phyloP scores from a whole-genome alignment of 2,329 filamentous ascomycete genomes.

The Calonectria naviculata region DNA sequence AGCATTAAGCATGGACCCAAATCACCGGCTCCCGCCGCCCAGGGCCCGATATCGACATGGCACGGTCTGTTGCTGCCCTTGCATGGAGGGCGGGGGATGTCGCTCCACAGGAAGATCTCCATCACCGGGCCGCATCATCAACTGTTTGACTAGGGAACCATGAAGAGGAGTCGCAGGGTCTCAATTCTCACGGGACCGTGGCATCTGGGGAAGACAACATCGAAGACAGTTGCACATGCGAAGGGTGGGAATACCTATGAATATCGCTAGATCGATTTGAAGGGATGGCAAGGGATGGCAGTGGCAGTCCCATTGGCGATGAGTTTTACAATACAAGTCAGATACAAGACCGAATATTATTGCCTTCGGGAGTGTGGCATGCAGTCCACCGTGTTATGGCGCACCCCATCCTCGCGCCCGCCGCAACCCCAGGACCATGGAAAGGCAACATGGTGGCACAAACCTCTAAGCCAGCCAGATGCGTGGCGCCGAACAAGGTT shows the following conservation, averaged over 20 bases:
- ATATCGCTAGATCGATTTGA: not conserved
- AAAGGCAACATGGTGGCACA: conserved; percentile 17
- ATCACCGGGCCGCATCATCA: conserved; percentile 7
- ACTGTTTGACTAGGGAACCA: conserved; percentile 15
- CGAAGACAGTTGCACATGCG: not conserved
- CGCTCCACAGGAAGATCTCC: conserved; percentile 7
- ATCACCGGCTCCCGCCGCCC: conserved; percentile 6
- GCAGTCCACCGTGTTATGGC: conserved; percentile 1
- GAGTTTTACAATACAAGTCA: not conserved
- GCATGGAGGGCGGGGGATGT: conserved; percentile 2
- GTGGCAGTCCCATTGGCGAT: not conserved
- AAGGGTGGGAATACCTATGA: not conserved
- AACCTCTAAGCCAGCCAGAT: conserved; percentile 11
- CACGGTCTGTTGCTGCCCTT: conserved; percentile 16
- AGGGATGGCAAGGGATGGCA: not conserved
- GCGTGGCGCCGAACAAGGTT: conserved; percentile 26
- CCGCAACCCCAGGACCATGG: conserved; percentile 15
- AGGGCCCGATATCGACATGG: conserved; percentile 1
- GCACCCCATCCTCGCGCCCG: conserved; percentile 8
- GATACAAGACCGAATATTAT: not conserved
- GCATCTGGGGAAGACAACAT: not conserved
- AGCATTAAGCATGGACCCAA: conserved; percentile 6
- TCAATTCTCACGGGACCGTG: not conserved
- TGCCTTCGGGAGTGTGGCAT: not conserved
- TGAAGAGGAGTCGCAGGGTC: not conserved